Evolutionary conservation across 140 eudicot genomes (phyloP), one percentile per base, ranked within the genome.

Genomic region (Stevia rebaudiana): DNA sequence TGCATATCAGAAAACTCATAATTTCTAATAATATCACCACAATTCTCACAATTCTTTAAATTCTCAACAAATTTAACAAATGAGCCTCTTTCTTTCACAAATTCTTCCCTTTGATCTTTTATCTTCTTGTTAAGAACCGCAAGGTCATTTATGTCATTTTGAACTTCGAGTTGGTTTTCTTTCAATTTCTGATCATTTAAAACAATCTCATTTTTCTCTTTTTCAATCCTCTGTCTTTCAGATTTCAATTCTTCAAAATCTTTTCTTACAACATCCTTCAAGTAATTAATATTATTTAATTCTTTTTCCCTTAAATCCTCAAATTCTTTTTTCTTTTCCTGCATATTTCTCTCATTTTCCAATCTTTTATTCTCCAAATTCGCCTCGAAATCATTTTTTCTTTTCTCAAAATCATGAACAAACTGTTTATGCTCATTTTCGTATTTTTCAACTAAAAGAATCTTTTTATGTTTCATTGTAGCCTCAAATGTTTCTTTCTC

Each of bases 401-500:
- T 71, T 56, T 48, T 68, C 70, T 94, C 99, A 31, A 83, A 88
- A 48, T 85, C 95, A 61, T 56, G 79, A 76, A 76, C 63, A 64
- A 83, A 56, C 56, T 85, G 86, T 8, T 65, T 60, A 12, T 75
- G 86, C 44, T 85, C 85, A 46, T 51, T 67, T 59, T 63, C 76
- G 30, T 71, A 72, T 60, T 80, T 78, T 52, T 83, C 87, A 31
- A 82, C 65, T 37, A 83, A 41, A 33, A 55, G 74, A 36, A 76
- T 37, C 70, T 79, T 76, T 42, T 92, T 88, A 46, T 85, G 75
- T 70, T 73, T 72, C 94, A 85, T 83, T 39, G 47, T 69, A 21
- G 83, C 83, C 55, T 76, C 84, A 81, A 88, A 83, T 8, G 90
- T 73, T 44, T 92, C 97, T 82, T 55, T 83, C 80, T 83, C 94